Base-by-base conservation (phyloP, 257 asterid species). In the Misopates orontium region DNA sequence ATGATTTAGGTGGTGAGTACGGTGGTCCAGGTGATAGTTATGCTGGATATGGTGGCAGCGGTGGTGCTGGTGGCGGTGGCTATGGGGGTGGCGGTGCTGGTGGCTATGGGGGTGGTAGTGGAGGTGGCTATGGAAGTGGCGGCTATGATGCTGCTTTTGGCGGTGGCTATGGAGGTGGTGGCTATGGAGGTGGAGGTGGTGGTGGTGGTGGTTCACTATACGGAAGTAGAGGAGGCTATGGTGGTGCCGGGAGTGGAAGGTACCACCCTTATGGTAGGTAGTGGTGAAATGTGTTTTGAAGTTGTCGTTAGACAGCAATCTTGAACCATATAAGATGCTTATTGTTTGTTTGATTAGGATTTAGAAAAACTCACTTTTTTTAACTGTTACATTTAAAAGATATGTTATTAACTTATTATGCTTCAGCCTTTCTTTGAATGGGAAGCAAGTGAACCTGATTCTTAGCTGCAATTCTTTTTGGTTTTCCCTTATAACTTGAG, bases 231-330 rank as follows among this genome's bases (percentile, higher is more conserved):
- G 77, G 73, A 49, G 79, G 83, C 28, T 72, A 76, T 40, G 68
- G 78, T 23, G 64, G 49, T 22, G 77, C 72, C 40, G 75, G 75
- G 22, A 45, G 77, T 19, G 82, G 82, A 60, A 68, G 90, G 64
- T 84, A 84, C 72, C 90, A 84, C 75, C 90, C 90, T 45, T 84
- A 84, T 47, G 87, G 80, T 25, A 81, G 90, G 72, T 81, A 79
- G 72, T 16, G 54, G 44, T 10, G 8, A 56, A 25, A 39, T 39
- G 24, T 19, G 28, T 19, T 59, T 59, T 20, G 50, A 31, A 22
- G 39, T 39, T 40, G 44, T 56, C 21, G 14, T 25, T 25, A 10
- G 61, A 24, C 31, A 55, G 15, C 25, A 10, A 59, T 59, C 49
- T 59, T n/a, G 20, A 59, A 59, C n/a, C 31, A 56, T 56, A 16